Base-by-base conservation (phyloP, 441 rosid genomes). In the Lepidium campestre region DNA sequence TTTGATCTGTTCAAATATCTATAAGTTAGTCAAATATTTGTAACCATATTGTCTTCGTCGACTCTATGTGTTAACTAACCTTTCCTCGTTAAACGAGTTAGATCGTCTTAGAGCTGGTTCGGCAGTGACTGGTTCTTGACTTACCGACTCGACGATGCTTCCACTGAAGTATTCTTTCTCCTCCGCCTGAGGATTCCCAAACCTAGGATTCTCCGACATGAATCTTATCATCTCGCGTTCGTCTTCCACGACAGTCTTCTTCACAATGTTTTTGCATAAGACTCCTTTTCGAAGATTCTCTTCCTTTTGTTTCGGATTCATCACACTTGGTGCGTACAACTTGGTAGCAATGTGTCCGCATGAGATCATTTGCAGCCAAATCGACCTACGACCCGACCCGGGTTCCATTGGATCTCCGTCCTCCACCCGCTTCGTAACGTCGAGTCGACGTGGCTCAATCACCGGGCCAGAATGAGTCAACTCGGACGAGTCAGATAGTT, bases 201-300 rank as follows among this genome's bases (percentile, higher is more conserved):
- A 90, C 84, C 98, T 88, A 4, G 97, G 98, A 77, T 92, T 90
- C 85, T 92, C 97, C 41, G 97, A 85, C 92, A 92, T 89, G 81
- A 63, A 86, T 19, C 46, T 75, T 6, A 89, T 88, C 77, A 83
- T 83, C 40, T 59, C 74, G 15, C 62, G 67, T 35, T 80, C 87
- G 29, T 82, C 90, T 36, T 77, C 85, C 1, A 77, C 87, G 9
- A 54, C 74, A 35, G 67, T 79, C 50, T 77, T 84, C 25, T 62
- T 65, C 2, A 83, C 94, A 8, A 44, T 12, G 59, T 66, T 73
- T 73, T 66, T 87, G 55, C 76, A 69, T 62, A 85, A 20, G 15
- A 78, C 89, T 13, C 78, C 94, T 75, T 63, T 82, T 1, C 80
- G 88, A 58, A 89, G 77, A 66, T 72, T 70, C 45, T 70, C 80